A percentile compares a stretch with the other conserved stretches of the same genome.
phyloP scores from a whole-genome alignment of 1,284 basidiomycete species.

The Prillingera fragicola region DNA sequence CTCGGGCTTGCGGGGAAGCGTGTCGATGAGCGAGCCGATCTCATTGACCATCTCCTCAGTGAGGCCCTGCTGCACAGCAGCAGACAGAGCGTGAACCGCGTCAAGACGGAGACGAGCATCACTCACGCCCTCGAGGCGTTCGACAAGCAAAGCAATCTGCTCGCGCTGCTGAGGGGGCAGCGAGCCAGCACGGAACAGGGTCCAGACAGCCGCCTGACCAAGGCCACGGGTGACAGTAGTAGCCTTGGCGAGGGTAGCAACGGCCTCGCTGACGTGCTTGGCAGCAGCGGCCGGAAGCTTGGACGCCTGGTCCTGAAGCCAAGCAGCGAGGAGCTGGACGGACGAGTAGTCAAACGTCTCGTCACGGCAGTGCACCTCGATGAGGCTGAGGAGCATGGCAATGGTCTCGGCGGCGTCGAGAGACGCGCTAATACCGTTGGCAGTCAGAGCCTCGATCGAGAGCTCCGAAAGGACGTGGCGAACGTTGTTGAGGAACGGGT shows the following conservation, averaged over 20 bases:
- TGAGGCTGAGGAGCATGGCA: conserved; percentile 13
- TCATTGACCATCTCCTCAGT: conserved; percentile 4
- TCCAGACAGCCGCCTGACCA: conserved; percentile 50
- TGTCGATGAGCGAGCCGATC: conserved; percentile 13
- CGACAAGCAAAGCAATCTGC: conserved; percentile 4
- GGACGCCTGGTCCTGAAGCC: conserved; percentile 34
- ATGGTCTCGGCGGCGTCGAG: conserved; percentile 5
- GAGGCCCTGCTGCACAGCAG: conserved; percentile 4
- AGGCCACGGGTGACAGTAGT: conserved; percentile 44
- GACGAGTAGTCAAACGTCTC: conserved; percentile 49
- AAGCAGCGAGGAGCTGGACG: conserved; percentile 46
- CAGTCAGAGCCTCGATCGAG: neutral
- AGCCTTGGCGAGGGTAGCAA: conserved; percentile 28
- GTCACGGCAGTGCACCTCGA: conserved; percentile 36
- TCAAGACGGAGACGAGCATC: conserved; percentile 13
- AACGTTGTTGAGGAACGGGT: conserved; percentile 25
- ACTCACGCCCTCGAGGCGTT: conserved; percentile 3
- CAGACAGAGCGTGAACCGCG: conserved; percentile 17
- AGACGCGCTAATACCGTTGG: neutral
- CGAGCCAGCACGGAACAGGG: conserved; percentile 29
- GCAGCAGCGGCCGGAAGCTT: no score
- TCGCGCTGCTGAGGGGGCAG: conserved; percentile 9
- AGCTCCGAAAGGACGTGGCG: conserved; percentile 15
- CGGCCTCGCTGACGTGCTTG: conserved; percentile 5
- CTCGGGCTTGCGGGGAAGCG: conserved; percentile 5